Evolutionary conservation across 2,329 filamentous ascomycete species (phyloP), one percentile per base, ranked within the genome.

Genomic region (Diplodia intermedia): DNA sequence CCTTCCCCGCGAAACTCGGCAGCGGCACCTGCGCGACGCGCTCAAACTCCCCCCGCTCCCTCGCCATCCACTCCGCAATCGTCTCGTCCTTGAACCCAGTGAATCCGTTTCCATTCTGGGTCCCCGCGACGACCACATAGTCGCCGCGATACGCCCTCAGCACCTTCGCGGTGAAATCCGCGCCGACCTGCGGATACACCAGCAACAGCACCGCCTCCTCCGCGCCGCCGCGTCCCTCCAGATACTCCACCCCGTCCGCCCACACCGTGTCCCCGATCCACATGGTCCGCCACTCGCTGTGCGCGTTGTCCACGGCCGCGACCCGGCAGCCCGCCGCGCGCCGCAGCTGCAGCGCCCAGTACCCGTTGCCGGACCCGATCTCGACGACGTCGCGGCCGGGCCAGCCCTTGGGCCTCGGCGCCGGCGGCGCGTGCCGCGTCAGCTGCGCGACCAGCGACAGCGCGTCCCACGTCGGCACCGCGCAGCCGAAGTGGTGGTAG

Each of bases 401-500:
- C 62, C 78, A 73, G 68, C 74, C 76, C 12, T 69, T 71, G 0
- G 76, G 77, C 23, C 72, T 75, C 3, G 71, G 38, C 6, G 75
- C 77, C 63, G 78, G 75, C 3, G 76, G 54, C 15, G 50, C 65
- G 11, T 67, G 49, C 20, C 20, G 31, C 2, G 86, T 83, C 2
- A 91, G 76, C 57, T 84, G 80, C 43, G 83, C 84, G 38, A 93
- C 83, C 26, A 90, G 80, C 70, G 85, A 81, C 14, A 93, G 80
- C 1, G 86, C 83, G 72, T 92, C 89, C 76, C 90, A 89, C 11
- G 86, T 87, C 0, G 91, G 91, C 23, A 88, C 88, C 1, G 86
- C 86, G 79, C 90, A 93, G 62, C 90, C 90, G 76, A 93, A 93
- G 78, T 93, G 90, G 79, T 93, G 90, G 84, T 92, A 93, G 67